A percentile compares a stretch with the other conserved stretches of the same genome.
These are phyloP conservation scores for Backusella australiensis DNA, from an alignment of 192 early-diverging fungal genomes.

Conservation along the genomic window DNA sequence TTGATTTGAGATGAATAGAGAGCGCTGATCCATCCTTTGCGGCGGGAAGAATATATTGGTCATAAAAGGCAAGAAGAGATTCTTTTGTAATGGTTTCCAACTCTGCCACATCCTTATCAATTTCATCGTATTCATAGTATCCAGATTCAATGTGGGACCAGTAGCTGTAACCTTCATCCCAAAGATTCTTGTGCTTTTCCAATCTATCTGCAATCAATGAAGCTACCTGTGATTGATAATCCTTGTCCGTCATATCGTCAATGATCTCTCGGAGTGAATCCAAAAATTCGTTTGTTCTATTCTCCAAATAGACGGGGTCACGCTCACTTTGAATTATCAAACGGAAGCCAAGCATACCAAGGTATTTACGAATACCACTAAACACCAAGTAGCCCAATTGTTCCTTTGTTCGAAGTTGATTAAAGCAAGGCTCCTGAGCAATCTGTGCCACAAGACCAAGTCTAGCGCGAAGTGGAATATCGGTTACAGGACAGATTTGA, in stretches of 20 bases:
- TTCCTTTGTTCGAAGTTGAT: constrained; percentile 87
- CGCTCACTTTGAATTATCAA: constrained; percentile 84
- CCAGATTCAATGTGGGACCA: constrained; percentile 68
- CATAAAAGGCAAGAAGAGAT: constrained; percentile 56
- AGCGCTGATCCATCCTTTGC: constrained; percentile 42
- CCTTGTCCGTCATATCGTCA: constrained; percentile 57
- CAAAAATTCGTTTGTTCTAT: constrained; percentile 72
- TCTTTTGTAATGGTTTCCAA: constrained; percentile 45
- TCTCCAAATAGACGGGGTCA: constrained; percentile 73
- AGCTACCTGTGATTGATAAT: constrained; percentile 64
- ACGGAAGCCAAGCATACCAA: constrained; percentile 61
- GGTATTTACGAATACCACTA: constrained; percentile 47
- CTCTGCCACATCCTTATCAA: constrained; percentile 17
- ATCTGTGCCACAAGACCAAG: constrained; percentile 73
- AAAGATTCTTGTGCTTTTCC: constrained; percentile 78
- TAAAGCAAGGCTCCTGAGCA: constrained; percentile 81
- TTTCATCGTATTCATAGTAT: constrained; percentile 53
- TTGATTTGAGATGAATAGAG: constrained; percentile 44
- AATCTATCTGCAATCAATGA: constrained; percentile 60
- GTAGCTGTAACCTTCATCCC: constrained; percentile 61
- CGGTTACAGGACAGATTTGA: constrained; percentile 57
- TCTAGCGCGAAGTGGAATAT: constrained; percentile 49
- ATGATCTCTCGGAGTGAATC: constrained; percentile 33
- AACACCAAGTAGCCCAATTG: constrained; percentile 71
- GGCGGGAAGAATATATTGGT: constrained; percentile 47